Evolutionary conservation across 2,329 filamentous ascomycete species (phyloP), one percentile per base, ranked within the genome.

Genomic region (Acephala macrosclerotiorum): DNA sequence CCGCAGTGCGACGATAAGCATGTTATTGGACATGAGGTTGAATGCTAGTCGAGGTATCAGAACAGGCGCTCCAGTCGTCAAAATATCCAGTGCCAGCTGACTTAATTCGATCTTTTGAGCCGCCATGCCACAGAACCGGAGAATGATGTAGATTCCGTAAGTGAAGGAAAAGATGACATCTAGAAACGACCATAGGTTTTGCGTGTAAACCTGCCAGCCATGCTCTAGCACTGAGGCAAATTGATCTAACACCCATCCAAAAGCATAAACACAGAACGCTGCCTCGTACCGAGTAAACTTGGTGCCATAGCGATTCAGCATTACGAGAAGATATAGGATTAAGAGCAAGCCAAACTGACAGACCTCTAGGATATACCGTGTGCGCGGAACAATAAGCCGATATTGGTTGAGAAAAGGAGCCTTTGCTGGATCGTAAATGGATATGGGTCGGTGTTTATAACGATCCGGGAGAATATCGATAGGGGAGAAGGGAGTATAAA

Each of bases 181-280:
- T n/a, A 96, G 84, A 73, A 96, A 96, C 0, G 92, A 93, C 93
- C 93, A 96, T 3, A 96, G 80, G 72, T 96, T 95, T 76, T 96
- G 92, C 0, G 92, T 94, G 74, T 96, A 94, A 0, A 96, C 92
- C 64, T 88, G 87, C 91, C 91, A 88, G 59, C 68, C 87, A 75
- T 96, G 92, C 69, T 74, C 72, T 47, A 74, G 55, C 35, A 74
- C 70, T 20, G 63, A 62, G 2, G 67, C 68, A 64, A 68, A 66
- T 33, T 73, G 69, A 61, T 75, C 74, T 12, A 75, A 64, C 29
- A 73, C 60, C 92, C 93, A 96, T 20, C 93, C 93, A 67, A 90
- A 86, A 1, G 89, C 87, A 74, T 93, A 96, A 1, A 95, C 76
- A 26, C 87, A 82, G 77, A 96, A 96, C 4, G 87, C 78, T 0